Conservation (phyloP, 345 rosid genomes). For the Physaria fendleri region DNA sequence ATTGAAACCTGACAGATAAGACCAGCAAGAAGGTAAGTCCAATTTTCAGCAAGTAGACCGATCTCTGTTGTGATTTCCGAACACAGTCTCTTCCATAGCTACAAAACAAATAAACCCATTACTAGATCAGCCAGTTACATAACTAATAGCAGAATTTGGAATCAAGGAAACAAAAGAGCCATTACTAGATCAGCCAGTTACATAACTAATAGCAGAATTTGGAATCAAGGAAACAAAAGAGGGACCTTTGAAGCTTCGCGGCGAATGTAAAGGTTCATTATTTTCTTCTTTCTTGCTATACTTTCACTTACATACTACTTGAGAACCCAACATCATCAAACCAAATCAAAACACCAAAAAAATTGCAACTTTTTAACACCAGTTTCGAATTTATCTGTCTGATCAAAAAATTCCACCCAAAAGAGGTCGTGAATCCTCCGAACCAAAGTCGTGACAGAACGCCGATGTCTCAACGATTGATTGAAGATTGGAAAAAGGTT, state of each 20-base stretch:
- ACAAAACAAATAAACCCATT: conserved; percentile 5
- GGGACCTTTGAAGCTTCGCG: conserved; percentile 92
- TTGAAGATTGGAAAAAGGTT: conserved; percentile 5
- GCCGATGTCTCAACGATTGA: conserved; percentile 18
- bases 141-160: background rate
- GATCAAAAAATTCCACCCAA: background rate
- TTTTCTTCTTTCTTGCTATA: background rate
- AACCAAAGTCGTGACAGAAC: background rate
- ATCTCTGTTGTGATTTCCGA: conserved; percentile 78
- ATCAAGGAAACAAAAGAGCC: background rate
- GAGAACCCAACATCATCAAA: conserved; percentile 40
- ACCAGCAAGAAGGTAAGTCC: conserved; percentile 89
- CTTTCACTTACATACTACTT: conserved; percentile 55
- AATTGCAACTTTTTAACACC: background rate
- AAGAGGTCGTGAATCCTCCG: background rate
- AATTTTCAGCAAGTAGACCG: conserved; percentile 71
- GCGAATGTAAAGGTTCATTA: conserved; percentile 88
- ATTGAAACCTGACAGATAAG: conserved; percentile 72
- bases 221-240: background rate
- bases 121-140: background rate
- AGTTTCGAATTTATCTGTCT: background rate
- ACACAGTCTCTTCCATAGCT: conserved; percentile 94
- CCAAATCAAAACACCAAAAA: background rate
- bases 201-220: background rate
- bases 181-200: background rate